Conservation (phyloP, 2,329 filamentous ascomycete species). For the Thelonectria discophora region DNA sequence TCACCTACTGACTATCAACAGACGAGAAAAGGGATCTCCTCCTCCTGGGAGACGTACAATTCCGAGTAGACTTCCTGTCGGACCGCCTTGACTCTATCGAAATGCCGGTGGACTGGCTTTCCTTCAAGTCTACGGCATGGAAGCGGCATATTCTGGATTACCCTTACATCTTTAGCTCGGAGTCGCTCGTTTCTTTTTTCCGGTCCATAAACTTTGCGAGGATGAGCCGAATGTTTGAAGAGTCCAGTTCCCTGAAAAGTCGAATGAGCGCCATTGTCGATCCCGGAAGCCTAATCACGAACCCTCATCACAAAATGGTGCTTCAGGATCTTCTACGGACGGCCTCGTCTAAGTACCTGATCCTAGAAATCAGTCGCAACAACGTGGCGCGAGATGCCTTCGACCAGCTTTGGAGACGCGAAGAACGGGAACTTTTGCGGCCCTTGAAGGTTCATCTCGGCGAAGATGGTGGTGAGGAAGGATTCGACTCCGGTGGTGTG, state of each 20-base stretch:
- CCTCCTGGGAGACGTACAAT: slow-evolving; percentile 73
- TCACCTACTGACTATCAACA: slow-evolving; percentile 41
- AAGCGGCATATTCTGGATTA: slow-evolving; percentile 80
- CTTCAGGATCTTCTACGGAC: slow-evolving; percentile 71
- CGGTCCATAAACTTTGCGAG: slow-evolving; percentile 85
- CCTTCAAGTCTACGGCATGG: slow-evolving; percentile 67
- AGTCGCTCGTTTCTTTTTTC: slow-evolving; percentile 82
- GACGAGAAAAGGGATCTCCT: slow-evolving; percentile 71
- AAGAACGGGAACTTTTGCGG: slow-evolving; percentile 81
- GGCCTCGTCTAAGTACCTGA: slow-evolving; percentile 74
- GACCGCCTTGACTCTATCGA: slow-evolving; percentile 79
- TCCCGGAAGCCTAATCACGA: slow-evolving; percentile 63
- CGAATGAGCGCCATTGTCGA: slow-evolving; percentile 66
- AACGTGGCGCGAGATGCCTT: slow-evolving; percentile 78
- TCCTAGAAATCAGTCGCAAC: slow-evolving; percentile 74
- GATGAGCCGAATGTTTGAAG: slow-evolving; percentile 84
- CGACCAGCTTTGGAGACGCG: slow-evolving; percentile 88
- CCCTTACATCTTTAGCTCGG: slow-evolving; percentile 79
- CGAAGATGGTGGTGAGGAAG: slow-evolving; percentile 83
- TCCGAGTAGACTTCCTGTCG: slow-evolving; percentile 78
- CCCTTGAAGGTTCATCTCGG: slow-evolving; percentile 91
- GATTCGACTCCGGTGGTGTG: slow-evolving; percentile 92
- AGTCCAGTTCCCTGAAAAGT: slow-evolving; percentile 66
- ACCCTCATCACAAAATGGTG: slow-evolving; percentile 66
- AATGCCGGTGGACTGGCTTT: slow-evolving; percentile 77